Percentiles rank a stretch among this genome's conserved stretches.
Evolutionary conservation across 768 basidiomycete species (phyloP).

Genomic region (Tephrocybe sp.): DNA sequence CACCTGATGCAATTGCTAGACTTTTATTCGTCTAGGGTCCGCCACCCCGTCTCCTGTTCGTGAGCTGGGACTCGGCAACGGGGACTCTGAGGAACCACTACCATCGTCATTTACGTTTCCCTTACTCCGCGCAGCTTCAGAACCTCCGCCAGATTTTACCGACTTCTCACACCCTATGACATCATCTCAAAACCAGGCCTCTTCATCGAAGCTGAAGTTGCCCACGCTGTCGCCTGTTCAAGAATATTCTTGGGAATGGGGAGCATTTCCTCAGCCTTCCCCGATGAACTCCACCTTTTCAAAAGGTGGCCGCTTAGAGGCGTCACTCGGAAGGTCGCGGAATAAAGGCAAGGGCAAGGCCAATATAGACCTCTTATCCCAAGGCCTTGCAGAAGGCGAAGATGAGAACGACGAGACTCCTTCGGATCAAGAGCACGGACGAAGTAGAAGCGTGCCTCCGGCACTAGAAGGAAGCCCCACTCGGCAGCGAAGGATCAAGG

Average conservation of each 20-base stretch:
- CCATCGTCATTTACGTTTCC: constrained; percentile 16
- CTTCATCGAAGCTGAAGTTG: constrained; percentile 13
- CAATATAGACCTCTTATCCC: constrained; percentile 6
- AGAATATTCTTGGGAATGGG: constrained; percentile 95
- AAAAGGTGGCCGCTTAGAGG: constrained; percentile 39
- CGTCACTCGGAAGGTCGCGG: constrained; percentile 17
- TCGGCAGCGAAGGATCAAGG: constrained; percentile 26
- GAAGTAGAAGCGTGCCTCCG: constrained; percentile 60
- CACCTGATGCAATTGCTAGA: not conserved
- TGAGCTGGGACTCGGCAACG: constrained; percentile 2
- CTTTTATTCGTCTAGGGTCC: constrained; percentile 13
- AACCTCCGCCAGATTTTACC: constrained; percentile 53
- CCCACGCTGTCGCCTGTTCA: constrained; percentile 32
- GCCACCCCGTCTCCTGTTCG: constrained; percentile 22
- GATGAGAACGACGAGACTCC: constrained; percentile 25
- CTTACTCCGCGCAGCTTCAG: constrained; percentile 54
- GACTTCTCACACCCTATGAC: constrained; percentile 14
- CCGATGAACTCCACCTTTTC: constrained; percentile 56
- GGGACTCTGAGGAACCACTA: not conserved
- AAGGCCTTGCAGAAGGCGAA: constrained; percentile 20
- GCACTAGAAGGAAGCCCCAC: constrained; percentile 43
- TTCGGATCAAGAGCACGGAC: constrained; percentile 27
- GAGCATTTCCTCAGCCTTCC: constrained; percentile 80
- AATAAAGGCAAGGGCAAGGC: constrained; percentile 28
- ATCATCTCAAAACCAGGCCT: constrained; percentile 6